phyloP scores from a whole-genome alignment of 768 basidiomycete genomes.

The Dioszegia hungarica region DNA sequence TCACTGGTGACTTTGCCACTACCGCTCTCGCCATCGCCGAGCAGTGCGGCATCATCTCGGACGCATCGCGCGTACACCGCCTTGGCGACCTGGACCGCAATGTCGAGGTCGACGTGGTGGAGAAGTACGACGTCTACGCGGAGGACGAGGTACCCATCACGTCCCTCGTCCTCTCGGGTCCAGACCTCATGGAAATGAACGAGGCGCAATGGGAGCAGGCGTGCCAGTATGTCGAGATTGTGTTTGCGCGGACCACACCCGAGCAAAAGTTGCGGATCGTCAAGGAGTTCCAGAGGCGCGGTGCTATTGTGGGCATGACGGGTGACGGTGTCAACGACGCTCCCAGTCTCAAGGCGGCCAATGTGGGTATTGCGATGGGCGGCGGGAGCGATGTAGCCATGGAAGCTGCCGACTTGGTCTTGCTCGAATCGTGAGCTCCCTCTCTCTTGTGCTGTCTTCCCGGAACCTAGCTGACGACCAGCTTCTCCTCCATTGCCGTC shows the following conservation, averaged over 20 bases:
- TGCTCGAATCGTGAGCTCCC: conserved; percentile 41
- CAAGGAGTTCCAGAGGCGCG: conserved; percentile 56
- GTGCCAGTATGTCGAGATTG: conserved; percentile 50
- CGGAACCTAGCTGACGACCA: conserved; percentile 14
- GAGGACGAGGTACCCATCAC: conserved; percentile 47
- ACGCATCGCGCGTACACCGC: conserved; percentile 49
- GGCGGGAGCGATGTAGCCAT: conserved; percentile 47
- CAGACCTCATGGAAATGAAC: conserved; percentile 47
- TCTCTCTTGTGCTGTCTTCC: not conserved
- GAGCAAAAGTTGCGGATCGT: conserved; percentile 66
- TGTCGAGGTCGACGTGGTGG: conserved; percentile 23
- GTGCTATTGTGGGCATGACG: conserved; percentile 58
- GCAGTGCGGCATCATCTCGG: conserved; percentile 59
- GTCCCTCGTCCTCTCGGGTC: conserved; percentile 43
- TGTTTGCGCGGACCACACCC: conserved; percentile 62
- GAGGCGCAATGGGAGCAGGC: conserved; percentile 48
- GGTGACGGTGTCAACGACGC: conserved; percentile 58
- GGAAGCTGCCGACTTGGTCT: conserved; percentile 51
- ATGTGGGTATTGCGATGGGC: conserved; percentile 63
- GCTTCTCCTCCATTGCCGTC: conserved; percentile 49
- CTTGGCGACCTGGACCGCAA: conserved; percentile 50
- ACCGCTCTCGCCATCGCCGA: conserved; percentile 62
- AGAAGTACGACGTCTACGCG: conserved; percentile 49
- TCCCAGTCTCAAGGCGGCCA: conserved; percentile 52
- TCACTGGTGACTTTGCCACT: conserved; percentile 57